Conservation (phyloP, 2,329 filamentous ascomycete genomes). For the Coniochaeta prunicola region DNA sequence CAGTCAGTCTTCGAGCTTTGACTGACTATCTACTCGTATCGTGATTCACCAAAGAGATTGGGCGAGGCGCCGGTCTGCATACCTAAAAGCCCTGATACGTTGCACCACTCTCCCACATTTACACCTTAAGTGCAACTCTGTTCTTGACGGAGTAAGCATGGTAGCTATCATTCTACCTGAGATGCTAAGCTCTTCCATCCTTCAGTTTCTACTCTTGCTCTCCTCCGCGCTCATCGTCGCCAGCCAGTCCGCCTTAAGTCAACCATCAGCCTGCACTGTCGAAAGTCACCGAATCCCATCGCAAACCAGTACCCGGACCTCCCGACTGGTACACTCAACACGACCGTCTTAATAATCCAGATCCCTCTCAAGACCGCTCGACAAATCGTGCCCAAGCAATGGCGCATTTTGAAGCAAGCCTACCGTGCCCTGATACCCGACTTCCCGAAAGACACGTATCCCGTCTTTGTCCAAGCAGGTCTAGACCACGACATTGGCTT, state of each 20-base stretch:
- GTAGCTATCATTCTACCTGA: background rate
- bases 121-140: no score
- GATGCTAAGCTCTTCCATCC: background rate
- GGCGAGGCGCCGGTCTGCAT: no score
- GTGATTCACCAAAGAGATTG: no score
- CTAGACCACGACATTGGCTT: conserved; percentile 44
- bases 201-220: background rate
- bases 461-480: conserved; percentile 40
- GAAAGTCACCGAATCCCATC: conserved; percentile 37
- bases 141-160: background rate
- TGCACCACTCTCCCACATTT: no score
- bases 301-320: conserved; percentile 35
- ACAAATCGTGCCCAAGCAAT: conserved; percentile 38
- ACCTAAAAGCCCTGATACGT: no score
- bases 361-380: conserved; percentile 39
- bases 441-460: conserved; percentile 45
- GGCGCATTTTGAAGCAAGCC: conserved; percentile 40
- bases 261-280: background rate
- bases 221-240: background rate
- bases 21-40: no score
- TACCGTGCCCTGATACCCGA: conserved; percentile 37
- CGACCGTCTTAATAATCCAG: conserved; percentile 42
- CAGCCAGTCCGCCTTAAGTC: background rate
- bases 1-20: no score
- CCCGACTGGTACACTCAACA: conserved; percentile 46